Evolutionary conservation across 805 yeast genomes (phyloP).

Genomic region (Henningerozyma blattae): DNA sequence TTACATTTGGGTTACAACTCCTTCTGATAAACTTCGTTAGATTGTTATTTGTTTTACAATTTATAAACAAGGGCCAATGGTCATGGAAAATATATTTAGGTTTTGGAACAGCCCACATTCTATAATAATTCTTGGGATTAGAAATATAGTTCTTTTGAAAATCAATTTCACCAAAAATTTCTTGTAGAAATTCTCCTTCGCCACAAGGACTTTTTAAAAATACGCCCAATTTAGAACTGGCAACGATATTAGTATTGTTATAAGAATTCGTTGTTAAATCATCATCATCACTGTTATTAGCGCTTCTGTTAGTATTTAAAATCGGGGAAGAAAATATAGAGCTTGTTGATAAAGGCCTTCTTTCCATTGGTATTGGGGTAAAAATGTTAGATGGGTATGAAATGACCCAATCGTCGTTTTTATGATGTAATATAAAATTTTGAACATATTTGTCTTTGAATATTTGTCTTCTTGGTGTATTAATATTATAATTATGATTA

Average conservation of each 20-base stretch:
- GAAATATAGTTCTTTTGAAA: constrained; percentile 48
- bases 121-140: constrained; percentile 67
- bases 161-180: constrained; percentile 64
- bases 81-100: constrained; percentile 48
- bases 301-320: too few relatives aligned
- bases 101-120: constrained; percentile 55
- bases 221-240: constrained; percentile 31
- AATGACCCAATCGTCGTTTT: constrained; percentile 29
- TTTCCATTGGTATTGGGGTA: constrained; percentile 21
- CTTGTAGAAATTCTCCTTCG: constrained; percentile 40
- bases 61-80: constrained; percentile 54
- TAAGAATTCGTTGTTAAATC: not conserved
- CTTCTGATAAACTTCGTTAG: constrained; percentile 61
- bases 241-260: not conserved
- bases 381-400: constrained; percentile 9
- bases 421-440: constrained; percentile 41
- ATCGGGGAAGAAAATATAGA: not conserved
- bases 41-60: constrained; percentile 79
- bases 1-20: constrained; percentile 68
- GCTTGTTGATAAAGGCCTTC: constrained; percentile 26
- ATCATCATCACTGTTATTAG: not conserved
- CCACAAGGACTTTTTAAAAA: constrained; percentile 32
- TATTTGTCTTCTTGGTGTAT: not conserved
- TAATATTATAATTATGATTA: too few relatives aligned
- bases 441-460: constrained; percentile 29